phyloP scores from a whole-genome alignment of 2,329 filamentous ascomycete genomes.

The Ophiosphaerella herpotricha region DNA sequence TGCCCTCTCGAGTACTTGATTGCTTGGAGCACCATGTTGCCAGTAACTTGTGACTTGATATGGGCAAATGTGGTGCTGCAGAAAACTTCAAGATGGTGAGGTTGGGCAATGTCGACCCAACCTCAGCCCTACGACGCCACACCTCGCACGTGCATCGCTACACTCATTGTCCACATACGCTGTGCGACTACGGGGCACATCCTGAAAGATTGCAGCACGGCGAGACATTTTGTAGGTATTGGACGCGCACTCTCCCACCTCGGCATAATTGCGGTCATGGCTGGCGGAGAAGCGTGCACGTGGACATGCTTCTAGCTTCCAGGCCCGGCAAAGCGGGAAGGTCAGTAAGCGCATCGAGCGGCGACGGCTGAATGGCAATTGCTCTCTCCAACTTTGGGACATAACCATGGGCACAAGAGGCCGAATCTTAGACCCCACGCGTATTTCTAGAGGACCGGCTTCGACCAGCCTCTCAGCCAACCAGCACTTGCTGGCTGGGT shows the following conservation, averaged over 20 bases:
- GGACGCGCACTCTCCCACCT: not conserved
- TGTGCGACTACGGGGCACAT: no score
- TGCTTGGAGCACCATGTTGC: constrained; percentile 67
- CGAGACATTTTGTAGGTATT: not conserved
- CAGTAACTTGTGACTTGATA: constrained; percentile 1
- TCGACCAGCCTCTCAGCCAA: no score
- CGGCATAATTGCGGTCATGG: no score
- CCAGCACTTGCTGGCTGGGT: no score
- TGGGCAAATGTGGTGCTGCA: not conserved
- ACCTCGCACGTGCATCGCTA: constrained; percentile 7
- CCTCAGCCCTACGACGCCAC: constrained; percentile 13
- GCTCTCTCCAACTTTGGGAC: not conserved
- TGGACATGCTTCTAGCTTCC: not conserved
- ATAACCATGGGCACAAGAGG: no score
- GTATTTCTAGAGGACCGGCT: no score
- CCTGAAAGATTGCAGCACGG: not conserved
- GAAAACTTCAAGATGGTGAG: constrained; percentile 28
- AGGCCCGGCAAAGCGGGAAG: not conserved
- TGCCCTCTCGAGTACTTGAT: constrained; percentile 75
- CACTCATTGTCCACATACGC: no score
- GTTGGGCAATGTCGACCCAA: constrained; percentile 24
- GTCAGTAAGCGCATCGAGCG: not conserved
- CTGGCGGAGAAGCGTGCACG: constrained; percentile 1
- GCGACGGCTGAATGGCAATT: not conserved
- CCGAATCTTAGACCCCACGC: no score